These are phyloP conservation scores for Aegilops tauschii DNA, from an alignment of 176 grass and related monocot species.

Conservation along the genomic window DNA sequence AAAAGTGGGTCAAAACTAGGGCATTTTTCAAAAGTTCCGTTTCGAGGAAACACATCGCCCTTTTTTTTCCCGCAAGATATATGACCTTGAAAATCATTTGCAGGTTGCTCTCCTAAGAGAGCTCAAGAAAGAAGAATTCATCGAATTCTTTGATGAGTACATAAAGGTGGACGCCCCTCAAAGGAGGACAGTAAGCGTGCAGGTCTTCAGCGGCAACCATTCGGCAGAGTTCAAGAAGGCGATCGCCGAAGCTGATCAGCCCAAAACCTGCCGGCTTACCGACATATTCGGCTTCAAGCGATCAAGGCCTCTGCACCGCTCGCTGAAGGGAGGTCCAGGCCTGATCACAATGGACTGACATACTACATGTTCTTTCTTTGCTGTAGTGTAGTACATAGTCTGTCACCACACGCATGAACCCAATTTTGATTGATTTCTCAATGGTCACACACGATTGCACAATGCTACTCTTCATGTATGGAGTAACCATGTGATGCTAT, in stretches of 20 bases:
- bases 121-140: slow-evolving; percentile 80
- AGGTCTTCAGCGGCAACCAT: slow-evolving; percentile 61
- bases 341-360: slow-evolving; percentile 46
- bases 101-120: slow-evolving; percentile 73
- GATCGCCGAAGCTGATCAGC: slow-evolving; percentile 20
- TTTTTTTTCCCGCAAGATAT: background rate
- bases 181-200: slow-evolving; percentile 68
- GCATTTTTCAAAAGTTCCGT: background rate
- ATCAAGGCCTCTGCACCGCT: slow-evolving; percentile 69
- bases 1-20: background rate
- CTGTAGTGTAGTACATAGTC: background rate
- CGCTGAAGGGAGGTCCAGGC: slow-evolving; percentile 51
- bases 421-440: background rate
- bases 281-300: slow-evolving; percentile 69
- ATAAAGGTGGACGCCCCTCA: slow-evolving; percentile 63
- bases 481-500: background rate
- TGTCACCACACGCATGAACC: background rate
- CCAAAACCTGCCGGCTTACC: slow-evolving; percentile 37
- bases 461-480: slow-evolving; percentile 4
- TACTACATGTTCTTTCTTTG: background rate
- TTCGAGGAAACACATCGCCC: background rate
- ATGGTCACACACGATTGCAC: slow-evolving; percentile 8
- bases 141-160: slow-evolving; percentile 60
- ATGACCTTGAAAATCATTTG: background rate
- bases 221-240: slow-evolving; percentile 37